These are phyloP conservation scores for Aspergillus bridgeri DNA, from an alignment of 495 filamentous ascomycete genomes.

Conservation along the genomic window DNA sequence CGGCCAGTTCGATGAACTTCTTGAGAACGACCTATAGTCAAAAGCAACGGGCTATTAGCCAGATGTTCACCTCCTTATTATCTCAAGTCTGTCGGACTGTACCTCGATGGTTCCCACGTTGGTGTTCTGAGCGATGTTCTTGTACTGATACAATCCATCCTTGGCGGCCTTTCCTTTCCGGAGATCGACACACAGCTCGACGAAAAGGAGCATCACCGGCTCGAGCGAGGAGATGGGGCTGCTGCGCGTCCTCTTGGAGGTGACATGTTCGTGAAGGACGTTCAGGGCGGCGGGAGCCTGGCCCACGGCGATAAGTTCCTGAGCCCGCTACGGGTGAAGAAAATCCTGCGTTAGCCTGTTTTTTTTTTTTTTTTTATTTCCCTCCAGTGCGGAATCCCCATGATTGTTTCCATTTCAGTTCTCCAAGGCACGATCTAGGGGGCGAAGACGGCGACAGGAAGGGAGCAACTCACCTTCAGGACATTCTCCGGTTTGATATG, in stretches of 20 bases:
- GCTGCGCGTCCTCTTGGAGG: conserved; percentile 94
- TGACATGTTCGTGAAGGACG: conserved; percentile 98
- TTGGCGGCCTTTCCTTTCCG: conserved; percentile 97
- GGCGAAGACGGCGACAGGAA: not conserved
- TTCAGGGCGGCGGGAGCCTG: conserved; percentile 88
- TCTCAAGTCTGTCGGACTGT: conserved; percentile 11
- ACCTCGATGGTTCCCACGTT: conserved; percentile 98
- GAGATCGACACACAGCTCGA: conserved; percentile 93
- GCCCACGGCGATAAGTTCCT: conserved; percentile 96
- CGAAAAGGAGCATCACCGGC: conserved; percentile 96
- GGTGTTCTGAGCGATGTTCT: conserved; percentile 98
- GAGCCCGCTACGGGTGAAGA: conserved; percentile 60
- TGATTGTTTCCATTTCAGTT: not conserved
- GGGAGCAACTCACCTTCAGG: conserved; percentile 63
- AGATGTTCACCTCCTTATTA: not conserved
- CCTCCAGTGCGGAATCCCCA: conserved; percentile 1
- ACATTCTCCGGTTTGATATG: conserved; percentile 99
- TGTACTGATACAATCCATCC: conserved; percentile 98
- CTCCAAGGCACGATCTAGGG: no score
- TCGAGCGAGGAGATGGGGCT: conserved; percentile 94
- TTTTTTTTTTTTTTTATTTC: conserved; percentile 6
- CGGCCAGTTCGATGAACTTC: conserved; percentile 95
- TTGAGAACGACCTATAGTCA: conserved; percentile 74
- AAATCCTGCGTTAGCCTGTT: conserved; percentile 8
- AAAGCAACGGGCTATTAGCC: not conserved